These are phyloP conservation scores for Sporothrix inflata DNA, from an alignment of 2,329 filamentous ascomycete genomes.

Conservation along the genomic window DNA sequence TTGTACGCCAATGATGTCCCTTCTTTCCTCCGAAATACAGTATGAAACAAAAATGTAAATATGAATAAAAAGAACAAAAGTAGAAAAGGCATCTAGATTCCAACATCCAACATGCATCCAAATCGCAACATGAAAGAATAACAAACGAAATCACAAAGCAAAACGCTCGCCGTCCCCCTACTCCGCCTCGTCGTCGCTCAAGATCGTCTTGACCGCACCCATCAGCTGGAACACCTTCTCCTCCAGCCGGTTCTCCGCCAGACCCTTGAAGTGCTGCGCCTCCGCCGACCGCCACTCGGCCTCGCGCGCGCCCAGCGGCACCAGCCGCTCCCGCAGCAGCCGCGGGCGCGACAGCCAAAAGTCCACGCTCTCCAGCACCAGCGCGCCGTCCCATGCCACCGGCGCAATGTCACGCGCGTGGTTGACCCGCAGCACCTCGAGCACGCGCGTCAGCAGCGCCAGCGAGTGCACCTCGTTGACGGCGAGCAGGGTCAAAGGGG, in stretches of 20 bases:
- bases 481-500: constrained; percentile 71
- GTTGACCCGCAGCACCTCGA: constrained; percentile 66
- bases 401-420: constrained; percentile 74
- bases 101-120: neutral
- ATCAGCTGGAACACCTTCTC: constrained; percentile 74
- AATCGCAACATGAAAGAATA: neutral
- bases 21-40: neutral
- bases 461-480: constrained; percentile 80
- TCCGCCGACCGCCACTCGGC: constrained; percentile 60
- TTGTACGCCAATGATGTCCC: neutral
- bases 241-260: constrained; percentile 69
- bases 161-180: neutral
- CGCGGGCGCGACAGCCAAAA: constrained; percentile 74
- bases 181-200: constrained; percentile 50
- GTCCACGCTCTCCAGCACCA: constrained; percentile 79
- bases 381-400: constrained; percentile 73
- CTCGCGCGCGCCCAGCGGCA: constrained; percentile 74
- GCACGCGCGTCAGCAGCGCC: constrained; percentile 72
- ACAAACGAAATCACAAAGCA: neutral
- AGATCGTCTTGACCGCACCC: constrained; percentile 59
- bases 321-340: constrained; percentile 70
- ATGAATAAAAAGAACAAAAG: neutral
- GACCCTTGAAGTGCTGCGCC: constrained; percentile 39
- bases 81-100: constrained; percentile 1
- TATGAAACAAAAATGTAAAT: neutral